phyloP scores from a whole-genome alignment of 192 early-diverging fungal genomes.

The Globomyces pollinis-pini region DNA sequence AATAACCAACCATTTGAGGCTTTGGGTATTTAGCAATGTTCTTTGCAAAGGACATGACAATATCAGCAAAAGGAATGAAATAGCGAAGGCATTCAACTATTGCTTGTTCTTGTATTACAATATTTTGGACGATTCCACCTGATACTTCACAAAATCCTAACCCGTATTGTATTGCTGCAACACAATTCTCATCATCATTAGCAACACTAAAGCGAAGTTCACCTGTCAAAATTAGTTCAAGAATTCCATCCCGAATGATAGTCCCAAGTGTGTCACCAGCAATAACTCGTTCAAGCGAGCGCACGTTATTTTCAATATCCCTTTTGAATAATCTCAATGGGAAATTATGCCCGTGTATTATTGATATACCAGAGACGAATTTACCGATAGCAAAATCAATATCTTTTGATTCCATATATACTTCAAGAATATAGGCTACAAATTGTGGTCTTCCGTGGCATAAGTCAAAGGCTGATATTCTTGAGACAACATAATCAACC shows the following conservation, averaged over 20 bases:
- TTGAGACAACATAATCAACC: constrained; percentile 13
- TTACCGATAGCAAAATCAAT: constrained; percentile 15
- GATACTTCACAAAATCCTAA: constrained; percentile 14
- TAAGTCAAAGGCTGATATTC: constrained; percentile 20
- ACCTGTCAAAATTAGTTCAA: constrained; percentile 17
- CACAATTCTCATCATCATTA: constrained; percentile 5
- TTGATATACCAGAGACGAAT: constrained; percentile 16
- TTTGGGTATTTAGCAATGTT: constrained; percentile 7
- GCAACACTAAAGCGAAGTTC: no score
- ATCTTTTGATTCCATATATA: constrained; percentile 15
- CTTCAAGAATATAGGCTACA: constrained; percentile 25
- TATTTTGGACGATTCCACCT: constrained; percentile 2
- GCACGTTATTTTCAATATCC: constrained; percentile 16
- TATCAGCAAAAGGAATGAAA: constrained; percentile 21
- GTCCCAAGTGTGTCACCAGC: constrained; percentile 13
- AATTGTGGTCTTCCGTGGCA: constrained; percentile 26
- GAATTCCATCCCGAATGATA: constrained; percentile 14
- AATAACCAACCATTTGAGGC: constrained; percentile 23
- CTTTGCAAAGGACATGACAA: constrained; percentile 10
- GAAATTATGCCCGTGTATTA: constrained; percentile 10
- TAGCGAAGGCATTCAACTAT: constrained; percentile 24
- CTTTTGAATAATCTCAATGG: constrained; percentile 25
- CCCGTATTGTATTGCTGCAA: constrained; percentile 15
- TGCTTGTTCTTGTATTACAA: constrained; percentile 17
- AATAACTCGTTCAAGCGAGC: constrained; percentile 10